Conservation (phyloP, 2,329 filamentous ascomycete species). For the Aspergillus sp. region DNA sequence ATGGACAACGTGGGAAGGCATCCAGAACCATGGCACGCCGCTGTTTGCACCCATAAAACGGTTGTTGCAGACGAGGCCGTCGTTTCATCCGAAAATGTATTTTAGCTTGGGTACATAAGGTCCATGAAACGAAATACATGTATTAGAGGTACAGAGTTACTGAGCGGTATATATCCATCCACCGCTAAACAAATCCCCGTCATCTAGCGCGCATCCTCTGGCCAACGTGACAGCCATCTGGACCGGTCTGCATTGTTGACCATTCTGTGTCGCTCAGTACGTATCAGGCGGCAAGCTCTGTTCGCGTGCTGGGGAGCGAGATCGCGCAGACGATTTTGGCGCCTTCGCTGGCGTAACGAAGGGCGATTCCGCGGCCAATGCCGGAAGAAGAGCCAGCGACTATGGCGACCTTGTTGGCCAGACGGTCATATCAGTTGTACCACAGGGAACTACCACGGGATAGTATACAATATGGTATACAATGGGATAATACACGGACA, state of each 20-base stretch:
- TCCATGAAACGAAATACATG: too few species aligned
- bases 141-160: conserved; percentile 1
- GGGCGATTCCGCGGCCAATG: conserved; percentile 39
- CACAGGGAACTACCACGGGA: too few species aligned
- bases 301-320: conserved; percentile 13
- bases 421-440: conserved; percentile 7
- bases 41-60: not conserved
- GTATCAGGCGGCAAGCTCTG: conserved; percentile 1
- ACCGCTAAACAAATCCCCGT: conserved; percentile 39
- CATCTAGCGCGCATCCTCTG: conserved; percentile 41
- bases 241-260: conserved; percentile 42
- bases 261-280: conserved; percentile 23
- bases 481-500: too few species aligned
- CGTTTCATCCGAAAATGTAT: not conserved
- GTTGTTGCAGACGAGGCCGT: not conserved
- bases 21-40: conserved; percentile 19
- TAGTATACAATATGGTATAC: too few species aligned
- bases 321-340: conserved; percentile 38
- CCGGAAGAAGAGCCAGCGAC: conserved; percentile 43
- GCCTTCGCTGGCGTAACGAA: conserved; percentile 34
- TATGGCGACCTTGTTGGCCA: conserved; percentile 31
- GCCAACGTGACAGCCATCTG: conserved; percentile 39
- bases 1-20: conserved; percentile 44
- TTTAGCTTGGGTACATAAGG: not conserved
- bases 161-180: conserved; percentile 37